These are phyloP conservation scores for Ramalina intermedia DNA, from an alignment of 495 filamentous ascomycete genomes.

Conservation along the genomic window DNA sequence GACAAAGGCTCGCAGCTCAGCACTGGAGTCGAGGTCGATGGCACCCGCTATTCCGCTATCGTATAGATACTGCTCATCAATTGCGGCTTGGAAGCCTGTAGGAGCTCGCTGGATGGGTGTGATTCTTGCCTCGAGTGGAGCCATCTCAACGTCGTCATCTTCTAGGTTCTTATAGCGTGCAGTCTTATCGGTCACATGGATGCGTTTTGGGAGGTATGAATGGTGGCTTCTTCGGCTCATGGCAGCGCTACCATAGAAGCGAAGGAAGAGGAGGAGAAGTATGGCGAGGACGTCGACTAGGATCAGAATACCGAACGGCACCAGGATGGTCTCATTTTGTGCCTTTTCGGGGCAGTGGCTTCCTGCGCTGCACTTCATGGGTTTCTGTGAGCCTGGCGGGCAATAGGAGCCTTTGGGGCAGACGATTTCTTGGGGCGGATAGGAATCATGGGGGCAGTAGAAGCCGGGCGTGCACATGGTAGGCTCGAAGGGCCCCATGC, in stretches of 20 bases:
- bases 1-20: constrained; percentile 29
- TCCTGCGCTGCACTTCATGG: constrained; percentile 27
- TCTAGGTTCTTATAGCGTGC: constrained; percentile 1
- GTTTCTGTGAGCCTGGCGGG: constrained; percentile 25
- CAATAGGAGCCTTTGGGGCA: constrained; percentile 33
- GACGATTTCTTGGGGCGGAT: constrained; percentile 17
- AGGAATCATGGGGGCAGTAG: constrained; percentile 26
- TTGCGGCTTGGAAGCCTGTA: neutral
- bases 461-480: constrained; percentile 27
- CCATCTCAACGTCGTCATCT: constrained; percentile 8
- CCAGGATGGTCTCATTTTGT: constrained; percentile 20
- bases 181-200: neutral
- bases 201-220: neutral
- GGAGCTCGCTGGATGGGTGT: neutral
- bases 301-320: constrained; percentile 29
- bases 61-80: neutral
- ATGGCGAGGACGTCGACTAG: constrained; percentile 26
- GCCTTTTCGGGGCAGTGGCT: constrained; percentile 26
- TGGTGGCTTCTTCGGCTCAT: neutral
- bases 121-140: constrained; percentile 1
- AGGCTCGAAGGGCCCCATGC: constrained; percentile 26
- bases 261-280: constrained; percentile 16
- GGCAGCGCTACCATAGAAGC: constrained; percentile 8
- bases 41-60: constrained; percentile 26
- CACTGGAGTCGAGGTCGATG: constrained; percentile 16